Base-by-base conservation (phyloP, 257 asterid genomes). In the Solanum virginianum region DNA sequence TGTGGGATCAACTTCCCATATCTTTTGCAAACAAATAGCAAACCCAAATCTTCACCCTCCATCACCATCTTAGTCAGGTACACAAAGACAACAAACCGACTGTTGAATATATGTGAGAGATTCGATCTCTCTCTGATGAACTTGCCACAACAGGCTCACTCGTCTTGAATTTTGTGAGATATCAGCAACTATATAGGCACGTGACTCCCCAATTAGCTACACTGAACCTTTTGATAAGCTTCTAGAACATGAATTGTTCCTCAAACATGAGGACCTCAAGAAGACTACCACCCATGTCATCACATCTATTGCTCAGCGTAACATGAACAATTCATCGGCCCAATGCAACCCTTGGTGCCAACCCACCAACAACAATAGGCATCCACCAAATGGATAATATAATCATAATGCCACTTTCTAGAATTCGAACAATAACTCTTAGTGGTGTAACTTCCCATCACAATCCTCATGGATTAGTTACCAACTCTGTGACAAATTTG, bases 341-440 rank as follows among this genome's bases (percentile, higher is more conserved):
- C 60, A 3, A 55, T 0, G 6, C 6, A 4, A 36, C 39, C 39
- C 39, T 36, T 6, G 1, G 0, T 0, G 0, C n/a, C 1, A 9
- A 55, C 10, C n/a, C 1, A 7, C 17, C 22, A 55, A 16, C 8
- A 55, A 16, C 7, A 55, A 1, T 16, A 0, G 10, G 10, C 10
- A 0, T 7, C 60, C 60, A 9, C 1, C 1, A 17, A 55, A 55
- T 0, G 7, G 22, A 20, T 0, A 55, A 1, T 9, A 8, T 9
- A 0, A 9, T 55, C 10, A 55, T 2, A 16, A 20, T 1, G 1
- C 17, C 4, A 55, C 10, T 15, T 55, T 4, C 60, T 1, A 55
- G 10, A 1, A 55, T 16, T 10, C 10, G 1, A 3, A 15, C 4
- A 10, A 55, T 55, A 2, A 55, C 17, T 16, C 0, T 5, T 1